A percentile compares a stretch with the other conserved stretches of the same genome.
phyloP scores from a whole-genome alignment of 1,284 basidiomycete species.

The Marasmius fiardii region DNA sequence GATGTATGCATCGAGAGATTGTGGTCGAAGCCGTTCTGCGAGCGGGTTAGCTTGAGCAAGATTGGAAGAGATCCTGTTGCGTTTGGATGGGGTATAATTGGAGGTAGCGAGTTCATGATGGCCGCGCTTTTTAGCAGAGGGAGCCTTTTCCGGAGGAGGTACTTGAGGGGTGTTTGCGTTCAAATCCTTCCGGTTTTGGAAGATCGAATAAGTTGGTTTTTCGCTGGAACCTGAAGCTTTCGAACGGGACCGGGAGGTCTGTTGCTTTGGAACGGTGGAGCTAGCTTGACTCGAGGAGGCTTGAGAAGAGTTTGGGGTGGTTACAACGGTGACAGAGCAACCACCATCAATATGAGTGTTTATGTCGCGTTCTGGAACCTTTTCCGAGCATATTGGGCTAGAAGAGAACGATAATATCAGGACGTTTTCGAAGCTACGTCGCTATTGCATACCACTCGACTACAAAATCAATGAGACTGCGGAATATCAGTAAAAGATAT shows the following conservation, averaged over 20 bases:
- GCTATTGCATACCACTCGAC: neutral
- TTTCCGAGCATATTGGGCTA: conserved; percentile 14
- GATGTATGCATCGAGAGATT: conserved; percentile 57
- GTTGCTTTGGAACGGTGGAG: neutral
- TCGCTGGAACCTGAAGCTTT: neutral
- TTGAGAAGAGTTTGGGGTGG: neutral
- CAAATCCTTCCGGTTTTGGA: neutral
- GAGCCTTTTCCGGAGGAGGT: neutral
- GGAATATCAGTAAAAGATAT: too few species aligned
- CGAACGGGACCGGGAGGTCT: neutral
- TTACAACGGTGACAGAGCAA: neutral
- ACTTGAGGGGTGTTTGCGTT: neutral
- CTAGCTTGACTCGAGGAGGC: neutral
- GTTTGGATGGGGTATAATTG: conserved; percentile 4
- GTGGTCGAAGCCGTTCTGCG: conserved; percentile 65
- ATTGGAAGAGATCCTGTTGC: conserved; percentile 16
- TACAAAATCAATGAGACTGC: too few species aligned
- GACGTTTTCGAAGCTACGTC: neutral
- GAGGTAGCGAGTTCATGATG: neutral
- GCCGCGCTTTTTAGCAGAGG: conserved; percentile 6
- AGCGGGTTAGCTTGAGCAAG: conserved; percentile 46
- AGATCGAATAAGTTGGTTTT: neutral
- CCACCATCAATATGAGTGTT: conserved; percentile 13
- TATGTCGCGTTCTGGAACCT: conserved; percentile 10
- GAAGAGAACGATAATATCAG: neutral